These are phyloP conservation scores for Colletotrichum godetiae DNA, from an alignment of 2,329 filamentous ascomycete species.

Conservation along the genomic window DNA sequence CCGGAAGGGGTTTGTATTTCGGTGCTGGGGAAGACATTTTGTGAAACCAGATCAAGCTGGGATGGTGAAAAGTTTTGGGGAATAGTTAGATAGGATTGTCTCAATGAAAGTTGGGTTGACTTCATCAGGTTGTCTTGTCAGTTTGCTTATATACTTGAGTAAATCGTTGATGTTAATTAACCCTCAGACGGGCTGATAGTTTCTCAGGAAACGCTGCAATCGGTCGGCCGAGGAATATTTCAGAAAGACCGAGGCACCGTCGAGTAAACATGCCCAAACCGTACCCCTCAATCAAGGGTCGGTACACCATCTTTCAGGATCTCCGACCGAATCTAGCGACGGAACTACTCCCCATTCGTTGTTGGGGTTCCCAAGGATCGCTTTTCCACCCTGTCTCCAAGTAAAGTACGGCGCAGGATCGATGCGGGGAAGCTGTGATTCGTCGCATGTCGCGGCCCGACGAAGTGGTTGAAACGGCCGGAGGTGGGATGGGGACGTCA, in stretches of 20 bases:
- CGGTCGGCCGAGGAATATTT: neutral
- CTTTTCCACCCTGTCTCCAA: neutral
- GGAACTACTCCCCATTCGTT: neutral
- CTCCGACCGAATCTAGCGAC: neutral
- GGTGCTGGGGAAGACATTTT: conserved; percentile 2
- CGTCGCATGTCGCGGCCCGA: neutral
- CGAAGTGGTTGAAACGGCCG: neutral
- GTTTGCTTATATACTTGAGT: neutral
- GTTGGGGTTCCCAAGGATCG: neutral
- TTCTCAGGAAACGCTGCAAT: neutral
- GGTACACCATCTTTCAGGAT: neutral
- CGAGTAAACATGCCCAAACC: neutral
- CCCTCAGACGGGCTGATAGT: no score
- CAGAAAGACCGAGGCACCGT: neutral
- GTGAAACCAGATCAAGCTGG: neutral
- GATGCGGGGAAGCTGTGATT: neutral
- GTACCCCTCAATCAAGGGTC: neutral
- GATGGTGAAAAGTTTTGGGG: neutral
- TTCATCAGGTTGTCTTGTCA: neutral
- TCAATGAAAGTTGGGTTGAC: neutral
- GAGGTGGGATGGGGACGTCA: neutral
- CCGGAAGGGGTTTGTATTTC: conserved; percentile 11
- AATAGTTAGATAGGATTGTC: neutral
- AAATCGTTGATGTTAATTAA: neutral
- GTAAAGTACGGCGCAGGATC: neutral